Conservation (phyloP, 352 stramenopile species). For the Phytophthora sojae region DNA sequence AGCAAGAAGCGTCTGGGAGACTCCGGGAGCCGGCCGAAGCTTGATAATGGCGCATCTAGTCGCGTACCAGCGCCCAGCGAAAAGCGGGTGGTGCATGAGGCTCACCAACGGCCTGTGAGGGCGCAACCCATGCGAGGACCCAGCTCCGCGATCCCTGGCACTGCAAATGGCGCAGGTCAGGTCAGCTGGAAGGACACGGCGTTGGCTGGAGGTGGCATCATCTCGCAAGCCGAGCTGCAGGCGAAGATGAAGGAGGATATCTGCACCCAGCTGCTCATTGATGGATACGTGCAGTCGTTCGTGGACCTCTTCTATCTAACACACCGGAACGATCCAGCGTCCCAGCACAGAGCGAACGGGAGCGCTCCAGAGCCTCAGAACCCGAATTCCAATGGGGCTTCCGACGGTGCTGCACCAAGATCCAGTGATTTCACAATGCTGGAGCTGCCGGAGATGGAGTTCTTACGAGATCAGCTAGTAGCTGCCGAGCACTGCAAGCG, state of each 20-base stretch:
- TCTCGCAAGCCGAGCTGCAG: constrained; percentile 46
- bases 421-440: constrained; percentile 19
- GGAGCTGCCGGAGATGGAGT: constrained; percentile 77
- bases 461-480: constrained; percentile 90
- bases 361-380: constrained; percentile 5
- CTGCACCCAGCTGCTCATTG: constrained; percentile 88
- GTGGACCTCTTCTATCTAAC: constrained; percentile 96
- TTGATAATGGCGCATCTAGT: constrained; percentile 10
- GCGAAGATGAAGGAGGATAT: constrained; percentile 79
- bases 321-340: constrained; percentile 67
- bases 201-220: constrained; percentile 12
- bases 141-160: constrained; percentile 5
- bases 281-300: constrained; percentile 93
- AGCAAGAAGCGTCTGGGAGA: constrained; percentile 32
- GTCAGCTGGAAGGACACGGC: constrained; percentile 22
- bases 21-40: constrained; percentile 12
- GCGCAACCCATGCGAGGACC: constrained; percentile 68
- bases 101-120: constrained; percentile 60
- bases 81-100: constrained; percentile 50
- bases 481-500: constrained; percentile 89
- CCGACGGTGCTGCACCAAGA: constrained; percentile 5
- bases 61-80: constrained; percentile 10
- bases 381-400: background rate
- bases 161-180: constrained; percentile 2
- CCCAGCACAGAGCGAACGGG: constrained; percentile 8